Evolutionary conservation across 257 asterid genomes (phyloP).

Genomic region (Solanum piurae): DNA sequence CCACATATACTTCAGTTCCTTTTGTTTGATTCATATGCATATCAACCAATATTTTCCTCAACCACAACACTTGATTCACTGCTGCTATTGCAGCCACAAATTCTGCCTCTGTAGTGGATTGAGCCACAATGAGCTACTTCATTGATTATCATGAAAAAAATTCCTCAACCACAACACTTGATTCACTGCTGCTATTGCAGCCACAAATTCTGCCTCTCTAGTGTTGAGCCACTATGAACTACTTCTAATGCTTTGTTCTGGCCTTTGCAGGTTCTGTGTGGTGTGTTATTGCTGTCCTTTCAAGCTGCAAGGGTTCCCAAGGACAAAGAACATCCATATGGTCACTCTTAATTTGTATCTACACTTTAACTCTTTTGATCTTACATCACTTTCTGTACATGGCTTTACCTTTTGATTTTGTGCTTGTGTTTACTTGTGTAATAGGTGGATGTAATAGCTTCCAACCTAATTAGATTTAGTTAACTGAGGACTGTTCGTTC

Average conservation of each 20-base stretch:
- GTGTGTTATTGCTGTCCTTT: slow-evolving; percentile 80
- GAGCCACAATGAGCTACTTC: not conserved
- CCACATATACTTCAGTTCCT: not conserved
- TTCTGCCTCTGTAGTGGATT: no score
- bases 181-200: not conserved
- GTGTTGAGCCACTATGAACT: not conserved
- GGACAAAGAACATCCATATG: slow-evolving; percentile 99
- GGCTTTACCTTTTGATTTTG: not conserved
- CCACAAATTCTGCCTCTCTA: not conserved
- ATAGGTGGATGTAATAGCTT: not conserved
- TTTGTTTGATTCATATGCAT: not conserved
- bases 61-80: not conserved
- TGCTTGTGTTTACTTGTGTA: not conserved
- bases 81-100: no score
- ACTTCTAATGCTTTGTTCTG: not conserved
- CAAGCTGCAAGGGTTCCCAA: slow-evolving; percentile 79
- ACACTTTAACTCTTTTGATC: slow-evolving; percentile 33
- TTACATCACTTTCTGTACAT: slow-evolving; percentile 14
- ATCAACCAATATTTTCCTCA: not conserved
- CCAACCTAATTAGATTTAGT: not conserved
- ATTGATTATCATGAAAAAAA: not conserved
- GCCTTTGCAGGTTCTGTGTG: slow-evolving; percentile 72
- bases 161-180: not conserved
- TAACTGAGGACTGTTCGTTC: not conserved
- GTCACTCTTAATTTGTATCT: slow-evolving; percentile 86